Percentiles rank a stretch among this genome's conserved stretches.
phyloP scores from a whole-genome alignment of 1,139 yeast species.

The Pichia sp. region DNA sequence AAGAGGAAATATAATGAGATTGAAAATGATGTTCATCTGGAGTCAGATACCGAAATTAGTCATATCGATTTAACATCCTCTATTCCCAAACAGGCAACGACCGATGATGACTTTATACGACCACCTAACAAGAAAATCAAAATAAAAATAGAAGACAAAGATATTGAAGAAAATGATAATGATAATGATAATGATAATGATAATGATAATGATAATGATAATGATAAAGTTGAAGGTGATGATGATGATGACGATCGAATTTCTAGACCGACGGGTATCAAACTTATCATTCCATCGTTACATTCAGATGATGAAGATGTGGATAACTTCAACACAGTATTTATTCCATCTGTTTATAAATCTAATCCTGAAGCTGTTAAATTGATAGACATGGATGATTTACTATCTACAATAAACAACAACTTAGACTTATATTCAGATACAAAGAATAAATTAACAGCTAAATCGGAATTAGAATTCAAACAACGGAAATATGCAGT shows the following conservation, averaged over 20 bases:
- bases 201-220: constrained; percentile 13
- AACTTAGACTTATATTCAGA: constrained; percentile 22
- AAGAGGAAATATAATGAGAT: neutral
- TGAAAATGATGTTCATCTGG: neutral
- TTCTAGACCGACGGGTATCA: neutral
- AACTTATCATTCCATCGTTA: neutral
- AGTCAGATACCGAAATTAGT: neutral
- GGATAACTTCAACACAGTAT: constrained; percentile 1
- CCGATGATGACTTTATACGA: constrained; percentile 15
- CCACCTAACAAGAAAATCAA: constrained; percentile 14
- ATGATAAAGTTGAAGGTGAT: constrained; percentile 9
- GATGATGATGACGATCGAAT: constrained; percentile 11
- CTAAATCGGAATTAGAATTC: constrained; percentile 39
- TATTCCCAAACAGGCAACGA: neutral
- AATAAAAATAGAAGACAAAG: constrained; percentile 16
- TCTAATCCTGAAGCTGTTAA: constrained; percentile 12
- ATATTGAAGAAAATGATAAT: constrained; percentile 21
- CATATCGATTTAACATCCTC: constrained; percentile 1
- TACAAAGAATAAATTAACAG: constrained; percentile 28
- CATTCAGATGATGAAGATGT: neutral
- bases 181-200: no score
- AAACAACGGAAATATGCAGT: constrained; percentile 78
- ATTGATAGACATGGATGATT: constrained; percentile 17
- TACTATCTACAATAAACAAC: constrained; percentile 18
- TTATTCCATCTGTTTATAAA: constrained; percentile 25